Base-by-base conservation (phyloP, 1,284 basidiomycete species). In the Moesziomyces aphidis region DNA sequence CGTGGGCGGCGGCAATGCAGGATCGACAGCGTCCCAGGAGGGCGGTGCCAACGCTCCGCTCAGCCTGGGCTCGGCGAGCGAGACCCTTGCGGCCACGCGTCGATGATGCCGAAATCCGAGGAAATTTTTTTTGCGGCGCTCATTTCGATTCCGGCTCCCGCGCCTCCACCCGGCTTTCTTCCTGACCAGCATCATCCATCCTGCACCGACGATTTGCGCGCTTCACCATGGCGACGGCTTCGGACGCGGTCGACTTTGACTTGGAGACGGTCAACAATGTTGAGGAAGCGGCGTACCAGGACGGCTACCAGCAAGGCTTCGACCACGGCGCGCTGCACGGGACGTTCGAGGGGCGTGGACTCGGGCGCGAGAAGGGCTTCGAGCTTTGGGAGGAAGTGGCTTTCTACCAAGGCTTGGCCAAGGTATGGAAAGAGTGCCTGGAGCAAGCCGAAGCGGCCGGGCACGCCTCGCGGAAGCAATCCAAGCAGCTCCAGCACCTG, bases 341-440 rank as follows among this genome's bases (percentile, higher is more conserved):
- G 1, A 86, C 92, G 22, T 94, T 95, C 69, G 94, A 98, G 85
- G 96, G 96, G 5, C 88, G 94, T n/a, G 91, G 91, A 4, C 87
- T 97, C 5, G 96, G 95, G 1, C 89, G 90, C 67, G 91, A 94
- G 80, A 95, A 97, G 83, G 94, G 93, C 0, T 97, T 91, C 85
- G 94, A 96, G 86, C 90, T 97, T 84, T 97, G 95, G 94, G 94
- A 97, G 85, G 96, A 98, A 85, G 88, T 98, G 7, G 95, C 93
- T 2, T 97, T 91, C 83, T 96, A 96, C 83, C 89, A 93, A 79
- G 95, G 94, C 3, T 91, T 92, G 80, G 93, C 93, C 4, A 73
- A 80, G 55, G 88, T 91, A 64, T 97, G 93, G 92, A 51, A 56
- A 48, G 50, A 59, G 21, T 39, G 55, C n/a, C 21, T 77, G 42